These are phyloP conservation scores for Amyloporia xantha DNA, from an alignment of 768 basidiomycete species.

Conservation along the genomic window DNA sequence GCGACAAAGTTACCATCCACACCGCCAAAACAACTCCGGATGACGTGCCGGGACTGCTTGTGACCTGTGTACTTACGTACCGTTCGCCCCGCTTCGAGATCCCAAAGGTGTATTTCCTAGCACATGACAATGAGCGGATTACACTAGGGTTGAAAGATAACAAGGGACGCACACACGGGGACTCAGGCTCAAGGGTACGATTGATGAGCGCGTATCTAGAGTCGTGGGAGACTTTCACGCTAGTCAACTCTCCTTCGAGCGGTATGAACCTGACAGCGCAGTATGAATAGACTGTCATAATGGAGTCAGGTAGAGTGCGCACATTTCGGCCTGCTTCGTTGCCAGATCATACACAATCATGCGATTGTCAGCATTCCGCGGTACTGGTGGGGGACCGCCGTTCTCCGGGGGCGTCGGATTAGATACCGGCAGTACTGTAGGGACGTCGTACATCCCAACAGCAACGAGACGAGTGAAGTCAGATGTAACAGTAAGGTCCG, in stretches of 20 bases:
- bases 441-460: slow-evolving; percentile 61
- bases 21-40: slow-evolving; percentile 93
- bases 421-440: slow-evolving; percentile 15
- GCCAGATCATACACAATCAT: slow-evolving; percentile 74
- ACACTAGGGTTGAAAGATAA: neutral
- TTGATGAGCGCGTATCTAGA: slow-evolving; percentile 85
- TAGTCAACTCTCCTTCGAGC: slow-evolving; percentile 77
- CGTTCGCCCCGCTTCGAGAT: slow-evolving; percentile 61
- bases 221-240: slow-evolving; percentile 80
- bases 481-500: slow-evolving; percentile 82
- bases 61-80: slow-evolving; percentile 84
- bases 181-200: slow-evolving; percentile 65
- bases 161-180: slow-evolving; percentile 15
- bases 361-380: slow-evolving; percentile 28
- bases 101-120: slow-evolving; percentile 89
- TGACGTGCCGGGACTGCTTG: slow-evolving; percentile 74
- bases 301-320: too few relatives aligned
- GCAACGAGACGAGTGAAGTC: slow-evolving; percentile 79
- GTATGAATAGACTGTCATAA: neutral
- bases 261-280: slow-evolving; percentile 45
- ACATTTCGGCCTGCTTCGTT: slow-evolving; percentile 55
- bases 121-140: slow-evolving; percentile 8
- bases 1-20: slow-evolving; percentile 82
- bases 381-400: slow-evolving; percentile 21
- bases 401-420: slow-evolving; percentile 6